Conservation (phyloP, 1,284 basidiomycete species). For the Phenoliferia sp. region DNA sequence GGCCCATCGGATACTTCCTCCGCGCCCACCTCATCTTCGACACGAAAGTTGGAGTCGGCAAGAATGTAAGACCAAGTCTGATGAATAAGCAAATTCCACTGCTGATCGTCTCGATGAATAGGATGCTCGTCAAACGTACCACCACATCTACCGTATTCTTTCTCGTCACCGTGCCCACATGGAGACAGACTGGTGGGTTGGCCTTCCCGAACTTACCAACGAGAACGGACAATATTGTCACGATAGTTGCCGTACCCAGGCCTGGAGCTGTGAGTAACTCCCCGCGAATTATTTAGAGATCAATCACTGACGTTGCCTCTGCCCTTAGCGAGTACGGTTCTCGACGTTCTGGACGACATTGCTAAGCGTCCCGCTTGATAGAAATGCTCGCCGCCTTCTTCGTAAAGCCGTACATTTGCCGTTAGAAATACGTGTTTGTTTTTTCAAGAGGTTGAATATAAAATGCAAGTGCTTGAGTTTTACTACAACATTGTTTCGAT, state of each 20-base stretch:
- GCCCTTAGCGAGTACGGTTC: slow-evolving; percentile 6
- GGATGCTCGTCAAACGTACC: slow-evolving; percentile 58
- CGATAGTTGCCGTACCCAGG: slow-evolving; percentile 87
- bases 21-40: slow-evolving; percentile 88
- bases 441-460: too few relatives aligned
- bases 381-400: too few relatives aligned
- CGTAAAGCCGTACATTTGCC: background rate
- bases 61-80: slow-evolving; percentile 51
- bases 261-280: slow-evolving; percentile 53
- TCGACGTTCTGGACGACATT: slow-evolving; percentile 28
- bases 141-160: slow-evolving; percentile 69
- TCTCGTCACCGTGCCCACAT: slow-evolving; percentile 68
- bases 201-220: slow-evolving; percentile 70
- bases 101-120: too few relatives aligned
- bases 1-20: slow-evolving; percentile 68
- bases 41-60: slow-evolving; percentile 55
- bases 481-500: slow-evolving; percentile 26
- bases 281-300: background rate
- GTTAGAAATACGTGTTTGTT: too few relatives aligned
- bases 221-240: slow-evolving; percentile 64
- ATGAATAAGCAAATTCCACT: too few relatives aligned
- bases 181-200: slow-evolving; percentile 75
- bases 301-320: background rate
- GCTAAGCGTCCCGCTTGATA: background rate
- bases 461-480: too few relatives aligned